Evolutionary conservation across 2,329 filamentous ascomycete genomes (phyloP).

Genomic region (Pseudogymnoascus sp.): DNA sequence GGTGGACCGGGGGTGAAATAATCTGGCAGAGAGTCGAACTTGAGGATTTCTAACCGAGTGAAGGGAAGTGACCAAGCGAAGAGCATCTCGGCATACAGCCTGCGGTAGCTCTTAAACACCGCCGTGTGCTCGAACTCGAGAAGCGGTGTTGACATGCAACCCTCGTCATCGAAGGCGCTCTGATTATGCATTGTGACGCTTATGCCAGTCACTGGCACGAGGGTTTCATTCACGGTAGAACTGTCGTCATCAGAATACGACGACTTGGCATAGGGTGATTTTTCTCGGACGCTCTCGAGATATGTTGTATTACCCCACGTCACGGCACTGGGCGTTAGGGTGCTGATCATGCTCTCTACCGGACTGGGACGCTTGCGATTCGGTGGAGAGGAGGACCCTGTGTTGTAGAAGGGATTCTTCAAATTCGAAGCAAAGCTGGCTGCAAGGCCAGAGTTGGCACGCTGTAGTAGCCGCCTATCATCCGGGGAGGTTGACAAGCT

Average conservation of each 20-base stretch:
- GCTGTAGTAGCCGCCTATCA: slow-evolving; percentile 41
- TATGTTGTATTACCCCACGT: slow-evolving; percentile 34
- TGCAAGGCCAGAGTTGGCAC: slow-evolving; percentile 47
- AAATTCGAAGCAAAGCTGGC: slow-evolving; percentile 50
- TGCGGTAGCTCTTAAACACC: slow-evolving; percentile 53
- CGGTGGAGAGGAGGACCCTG: slow-evolving; percentile 38
- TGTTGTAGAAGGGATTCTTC: slow-evolving; percentile 32
- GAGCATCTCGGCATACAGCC: slow-evolving; percentile 60
- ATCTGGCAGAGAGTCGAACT: slow-evolving; percentile 57
- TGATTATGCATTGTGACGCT: slow-evolving; percentile 51
- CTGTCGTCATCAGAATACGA: slow-evolving; percentile 27
- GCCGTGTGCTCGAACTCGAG: slow-evolving; percentile 41
- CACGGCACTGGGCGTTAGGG: slow-evolving; percentile 38
- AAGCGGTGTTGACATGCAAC: slow-evolving; percentile 52
- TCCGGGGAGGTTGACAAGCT: slow-evolving; percentile 54
- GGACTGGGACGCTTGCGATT: slow-evolving; percentile 51
- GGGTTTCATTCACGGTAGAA: slow-evolving; percentile 11
- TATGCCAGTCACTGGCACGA: slow-evolving; percentile 23
- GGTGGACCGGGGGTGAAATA: slow-evolving; percentile 27
- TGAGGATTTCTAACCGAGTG: slow-evolving; percentile 58
- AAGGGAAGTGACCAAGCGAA: slow-evolving; percentile 59
- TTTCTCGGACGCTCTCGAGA: slow-evolving; percentile 31
- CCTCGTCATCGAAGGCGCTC: slow-evolving; percentile 60
- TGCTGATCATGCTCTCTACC: slow-evolving; percentile 51
- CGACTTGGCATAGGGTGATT: slow-evolving; percentile 18